These are phyloP conservation scores for Ascochyta rabiei DNA, from an alignment of 2,329 filamentous ascomycete genomes.

Conservation along the genomic window DNA sequence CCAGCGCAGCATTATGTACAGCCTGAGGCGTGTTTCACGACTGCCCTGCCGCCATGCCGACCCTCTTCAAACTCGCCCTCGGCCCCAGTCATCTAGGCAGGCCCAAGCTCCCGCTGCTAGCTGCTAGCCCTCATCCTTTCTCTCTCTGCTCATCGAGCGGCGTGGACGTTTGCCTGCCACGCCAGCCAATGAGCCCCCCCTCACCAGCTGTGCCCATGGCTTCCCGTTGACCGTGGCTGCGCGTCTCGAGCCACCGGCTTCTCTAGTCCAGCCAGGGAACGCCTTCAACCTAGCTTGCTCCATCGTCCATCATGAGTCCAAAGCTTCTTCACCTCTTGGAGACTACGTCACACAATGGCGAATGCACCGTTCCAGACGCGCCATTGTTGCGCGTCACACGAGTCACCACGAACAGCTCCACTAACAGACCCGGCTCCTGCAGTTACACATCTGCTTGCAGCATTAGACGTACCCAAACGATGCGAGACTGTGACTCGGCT, in stretches of 20 bases:
- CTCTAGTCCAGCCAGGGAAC: constrained; percentile 15
- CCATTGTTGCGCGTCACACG: constrained; percentile 22
- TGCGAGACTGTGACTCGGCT: constrained; percentile 23
- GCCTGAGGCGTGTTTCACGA: constrained; percentile 40
- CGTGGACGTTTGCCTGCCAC: constrained; percentile 1
- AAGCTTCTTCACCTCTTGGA: neutral
- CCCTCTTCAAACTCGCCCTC: constrained; percentile 8
- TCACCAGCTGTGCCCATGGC: constrained; percentile 18
- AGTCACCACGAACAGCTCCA: constrained; percentile 19
- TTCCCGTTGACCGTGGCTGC: constrained; percentile 15
- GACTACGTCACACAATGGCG: constrained; percentile 12
- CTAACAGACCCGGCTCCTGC: constrained; percentile 22
- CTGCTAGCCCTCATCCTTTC: neutral
- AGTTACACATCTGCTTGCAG: constrained; percentile 14
- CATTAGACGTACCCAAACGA: constrained; percentile 18
- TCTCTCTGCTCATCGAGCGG: constrained; percentile 11
- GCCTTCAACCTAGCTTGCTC: neutral
- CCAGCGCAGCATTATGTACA: constrained; percentile 32
- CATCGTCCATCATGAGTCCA: neutral
- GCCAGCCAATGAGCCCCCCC: neutral
- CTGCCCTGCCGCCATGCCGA: constrained; percentile 25
- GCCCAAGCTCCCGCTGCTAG: constrained; percentile 11
- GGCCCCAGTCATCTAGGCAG: constrained; percentile 10
- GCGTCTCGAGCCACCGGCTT: constrained; percentile 5
- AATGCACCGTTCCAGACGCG: neutral